Base-by-base conservation (phyloP, 2,329 filamentous ascomycete genomes). In the Cercospora berteroae region DNA sequence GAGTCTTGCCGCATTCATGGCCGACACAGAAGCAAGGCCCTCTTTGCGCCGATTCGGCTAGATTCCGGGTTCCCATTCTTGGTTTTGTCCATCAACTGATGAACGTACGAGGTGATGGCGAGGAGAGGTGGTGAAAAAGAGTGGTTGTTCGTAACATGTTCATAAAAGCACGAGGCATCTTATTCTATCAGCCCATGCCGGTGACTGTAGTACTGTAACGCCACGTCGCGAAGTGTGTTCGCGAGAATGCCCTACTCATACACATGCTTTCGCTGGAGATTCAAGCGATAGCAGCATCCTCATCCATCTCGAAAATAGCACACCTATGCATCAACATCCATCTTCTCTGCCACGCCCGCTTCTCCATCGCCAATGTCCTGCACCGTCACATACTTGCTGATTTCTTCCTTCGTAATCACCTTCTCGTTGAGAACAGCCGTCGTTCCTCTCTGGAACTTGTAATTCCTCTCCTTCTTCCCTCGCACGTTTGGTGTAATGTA, bases 341-440 rank as follows among this genome's bases (percentile, higher is more conserved):
- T 90, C 75, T 83, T 87, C 81, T 89, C 87, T 20, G 82, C 87
- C 42, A 85, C 83, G 58, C 85, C 78, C 33, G 91, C 89, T 60
- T 86, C 86, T 70, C 90, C 88, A 64, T 88, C 86, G 65, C 89
- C 86, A 75, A 77, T 72, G 79, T 98, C 94, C 75, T 96, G 89
- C 67, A 99, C 91, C 31, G 90, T 96, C 67, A 98, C 90, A 80
- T 95, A 98, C 80, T 96, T 94, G 79, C 91, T 91, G 76, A 99
- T 90, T 76, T 99, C 93, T 80, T 94, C 91, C 84, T 92, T 95
- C 76, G 87, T 93, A 79, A 98, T 96, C 74, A 98, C 87, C 86
- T 96, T 97, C 85, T 99, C 92, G 80, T 97, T 95, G 78, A 99
- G 84, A 71, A 95, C 92, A 9, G 94, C 94, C 9, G 96, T 99